These are phyloP conservation scores for Yamadazyma sp. DNA, from an alignment of 1,139 yeast genomes.

Conservation along the genomic window DNA sequence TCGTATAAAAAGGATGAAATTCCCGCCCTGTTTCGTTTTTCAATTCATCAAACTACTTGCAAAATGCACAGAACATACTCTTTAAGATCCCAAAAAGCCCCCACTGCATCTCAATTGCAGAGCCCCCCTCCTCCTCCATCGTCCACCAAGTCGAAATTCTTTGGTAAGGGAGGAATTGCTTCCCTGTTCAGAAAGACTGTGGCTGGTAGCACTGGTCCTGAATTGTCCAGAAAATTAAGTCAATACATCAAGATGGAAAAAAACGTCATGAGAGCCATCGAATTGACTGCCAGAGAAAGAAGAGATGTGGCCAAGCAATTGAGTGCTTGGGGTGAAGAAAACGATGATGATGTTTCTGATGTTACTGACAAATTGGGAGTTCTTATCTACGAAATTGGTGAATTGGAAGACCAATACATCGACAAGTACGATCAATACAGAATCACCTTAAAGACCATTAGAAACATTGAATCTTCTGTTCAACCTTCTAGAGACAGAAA, in stretches of 20 bases:
- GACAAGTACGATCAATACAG: constrained; percentile 98
- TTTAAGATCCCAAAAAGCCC: constrained; percentile 91
- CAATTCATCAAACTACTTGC: neutral
- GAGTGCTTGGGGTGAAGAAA: constrained; percentile 96
- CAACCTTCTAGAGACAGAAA: constrained; percentile 98
- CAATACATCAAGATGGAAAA: constrained; percentile 94
- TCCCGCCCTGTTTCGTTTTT: neutral
- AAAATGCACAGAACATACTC: constrained; percentile 98
- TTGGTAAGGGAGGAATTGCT: constrained; percentile 86
- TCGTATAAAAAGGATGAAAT: constrained; percentile 1
- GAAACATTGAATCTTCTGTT: constrained; percentile 96
- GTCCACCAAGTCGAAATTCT: constrained; percentile 80
- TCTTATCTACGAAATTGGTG: constrained; percentile 92
- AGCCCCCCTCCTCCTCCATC: constrained; percentile 93
- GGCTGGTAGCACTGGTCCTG: constrained; percentile 96
- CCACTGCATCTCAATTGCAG: constrained; percentile 93
- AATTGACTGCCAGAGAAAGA: constrained; percentile 91
- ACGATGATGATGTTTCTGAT: constrained; percentile 95
- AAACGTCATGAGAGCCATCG: constrained; percentile 92
- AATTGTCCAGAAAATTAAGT: constrained; percentile 85
- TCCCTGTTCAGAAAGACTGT: constrained; percentile 80
- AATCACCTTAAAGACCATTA: constrained; percentile 88
- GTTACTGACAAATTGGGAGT: constrained; percentile 98
- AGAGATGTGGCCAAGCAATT: constrained; percentile 96
- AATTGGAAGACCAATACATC: constrained; percentile 95